These are phyloP conservation scores for Dendrothele bispora DNA, from an alignment of 768 basidiomycete species.

Conservation along the genomic window DNA sequence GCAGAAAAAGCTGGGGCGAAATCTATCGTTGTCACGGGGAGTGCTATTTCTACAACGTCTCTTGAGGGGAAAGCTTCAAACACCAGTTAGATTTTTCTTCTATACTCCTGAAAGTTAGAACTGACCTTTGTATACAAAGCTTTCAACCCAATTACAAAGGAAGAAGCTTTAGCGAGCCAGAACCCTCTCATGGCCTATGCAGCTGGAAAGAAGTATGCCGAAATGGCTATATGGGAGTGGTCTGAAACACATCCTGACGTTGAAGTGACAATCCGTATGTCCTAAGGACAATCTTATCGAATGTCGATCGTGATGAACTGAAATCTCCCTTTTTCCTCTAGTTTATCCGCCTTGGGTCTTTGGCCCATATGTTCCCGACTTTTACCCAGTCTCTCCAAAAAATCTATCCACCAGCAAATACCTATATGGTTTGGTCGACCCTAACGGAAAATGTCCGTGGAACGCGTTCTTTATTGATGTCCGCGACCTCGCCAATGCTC, in stretches of 20 bases:
- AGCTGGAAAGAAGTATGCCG: slow-evolving; percentile 38
- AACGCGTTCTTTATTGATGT: slow-evolving; percentile 6
- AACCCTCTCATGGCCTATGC: slow-evolving; percentile 26
- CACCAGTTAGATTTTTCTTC: too few relatives aligned
- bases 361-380: slow-evolving; percentile 22
- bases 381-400: slow-evolving; percentile 24
- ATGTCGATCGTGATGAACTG: slow-evolving; percentile 20
- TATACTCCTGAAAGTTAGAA: too few relatives aligned
- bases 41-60: too few relatives aligned
- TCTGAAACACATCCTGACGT: slow-evolving; percentile 37
- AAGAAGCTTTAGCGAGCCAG: slow-evolving; percentile 22
- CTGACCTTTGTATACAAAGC: too few relatives aligned
- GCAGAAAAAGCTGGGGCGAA: slow-evolving; percentile 36
- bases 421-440: slow-evolving; percentile 28
- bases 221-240: slow-evolving; percentile 41
- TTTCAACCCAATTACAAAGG: slow-evolving; percentile 32
- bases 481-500: slow-evolving; percentile 11
- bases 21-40: slow-evolving; percentile 39
- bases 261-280: slow-evolving; percentile 37
- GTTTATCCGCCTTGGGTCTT: slow-evolving; percentile 31
- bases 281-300: not conserved
- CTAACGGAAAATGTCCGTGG: slow-evolving; percentile 22
- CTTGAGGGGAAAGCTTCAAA: too few relatives aligned
- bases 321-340: slow-evolving; percentile 38
- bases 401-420: too few relatives aligned